Evolutionary conservation across 352 stramenopile genomes (phyloP), one percentile per base, ranked within the genome.

Genomic region (Globisporangium nodosum): DNA sequence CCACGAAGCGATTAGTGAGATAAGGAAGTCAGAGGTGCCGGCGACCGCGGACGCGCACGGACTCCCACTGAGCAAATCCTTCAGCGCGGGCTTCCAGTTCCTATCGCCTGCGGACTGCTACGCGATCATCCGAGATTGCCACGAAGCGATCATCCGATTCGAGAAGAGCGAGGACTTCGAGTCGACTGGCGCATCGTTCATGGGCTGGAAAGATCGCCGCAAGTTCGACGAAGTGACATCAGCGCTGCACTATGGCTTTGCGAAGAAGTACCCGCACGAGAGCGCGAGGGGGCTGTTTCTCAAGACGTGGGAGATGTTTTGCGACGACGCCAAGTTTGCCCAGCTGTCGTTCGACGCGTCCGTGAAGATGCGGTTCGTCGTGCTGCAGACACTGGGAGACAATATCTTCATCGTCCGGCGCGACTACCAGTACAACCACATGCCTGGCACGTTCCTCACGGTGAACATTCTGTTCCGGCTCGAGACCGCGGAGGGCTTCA

Each of bases 401-500:
- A 75, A 87, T 49, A 68, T 76, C 20, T 53, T 75, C 13, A 65
- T 90, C 37, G 72, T 90, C 52, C 74, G 71, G 3, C 79, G 79
- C 35, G 71, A 84, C 56, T 87, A 77, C 27, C 65, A 72, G 51
- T 87, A 87, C 64, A 20, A 65, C 9, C 66, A 68, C 12, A 75
- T 90, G 68, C 57, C 64, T 0, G 57, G 61, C 27, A 71, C 71
- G 11, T 88, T 90, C 65, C 79, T 87, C 68, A 90, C 79, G 0
- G 79, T 90, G 33, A 87, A 87, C 50, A 52, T 90, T 52, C 68
- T 90, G 43, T 90, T 85, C 57, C 80, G 80, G 15, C 46, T 90
- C 50, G 69, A 76, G 46, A 87, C 68, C 5, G 61, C 70, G 20
- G 65, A 18, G 2, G 80, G 79, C 3, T 87, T 83, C 69, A 83